Evolutionary conservation across 2,329 filamentous ascomycete species (phyloP).

Genomic region (Ascosphaera aggregata): DNA sequence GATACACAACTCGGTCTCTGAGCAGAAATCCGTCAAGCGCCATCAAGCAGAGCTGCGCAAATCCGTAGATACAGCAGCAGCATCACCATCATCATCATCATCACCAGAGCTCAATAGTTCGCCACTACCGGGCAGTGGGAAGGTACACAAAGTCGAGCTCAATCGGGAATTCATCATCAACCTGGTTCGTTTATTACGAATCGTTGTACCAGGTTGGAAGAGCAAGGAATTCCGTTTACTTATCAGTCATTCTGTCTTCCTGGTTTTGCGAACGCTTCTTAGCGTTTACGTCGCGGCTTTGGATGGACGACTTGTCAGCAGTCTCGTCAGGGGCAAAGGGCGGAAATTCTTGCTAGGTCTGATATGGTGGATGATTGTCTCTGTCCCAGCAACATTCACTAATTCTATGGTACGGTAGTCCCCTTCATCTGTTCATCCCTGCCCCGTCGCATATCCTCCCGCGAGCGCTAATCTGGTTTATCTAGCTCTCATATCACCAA

Average conservation of each 20-base stretch:
- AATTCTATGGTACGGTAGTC: constrained; percentile 67
- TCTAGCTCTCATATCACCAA: constrained; percentile 81
- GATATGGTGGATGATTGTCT: constrained; percentile 97
- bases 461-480: not conserved
- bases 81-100: not conserved
- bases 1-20: constrained; percentile 71
- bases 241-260: constrained; percentile 77
- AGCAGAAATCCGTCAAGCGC: constrained; percentile 66
- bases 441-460: not conserved
- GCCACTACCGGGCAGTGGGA: constrained; percentile 3
- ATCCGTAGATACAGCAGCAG: not conserved
- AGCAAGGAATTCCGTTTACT: constrained; percentile 74
- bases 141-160: constrained; percentile 54
- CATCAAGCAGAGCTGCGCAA: constrained; percentile 38
- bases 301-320: constrained; percentile 83
- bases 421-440: not conserved
- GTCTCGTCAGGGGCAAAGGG: constrained; percentile 71
- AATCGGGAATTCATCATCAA: constrained; percentile 72
- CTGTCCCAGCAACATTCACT: constrained; percentile 87
- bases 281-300: constrained; percentile 91
- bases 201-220: constrained; percentile 75
- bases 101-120: not conserved
- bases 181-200: constrained; percentile 52
- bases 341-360: constrained; percentile 73
- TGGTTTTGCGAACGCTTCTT: constrained; percentile 74